Evolutionary conservation across 2,329 filamentous ascomycete genomes (phyloP).

Genomic region (Aspergillus aculeatus): DNA sequence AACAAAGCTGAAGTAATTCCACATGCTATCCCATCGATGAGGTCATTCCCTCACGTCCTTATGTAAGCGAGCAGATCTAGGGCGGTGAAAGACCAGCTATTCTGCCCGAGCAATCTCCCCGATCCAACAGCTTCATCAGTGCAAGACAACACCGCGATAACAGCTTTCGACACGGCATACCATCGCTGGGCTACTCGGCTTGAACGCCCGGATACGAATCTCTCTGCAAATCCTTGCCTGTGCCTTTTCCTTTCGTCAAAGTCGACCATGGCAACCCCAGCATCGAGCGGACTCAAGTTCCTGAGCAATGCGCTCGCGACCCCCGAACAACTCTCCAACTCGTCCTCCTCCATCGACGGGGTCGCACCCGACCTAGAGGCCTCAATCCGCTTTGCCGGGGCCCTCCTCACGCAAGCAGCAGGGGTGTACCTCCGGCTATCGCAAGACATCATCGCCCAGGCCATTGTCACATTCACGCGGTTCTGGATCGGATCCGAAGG

Average conservation of each 20-base stretch:
- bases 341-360: slow-evolving; percentile 46
- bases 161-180: not conserved
- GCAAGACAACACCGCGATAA: not conserved
- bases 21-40: not conserved
- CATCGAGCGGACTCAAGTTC: slow-evolving; percentile 30
- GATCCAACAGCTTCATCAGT: not conserved
- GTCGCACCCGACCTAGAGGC: slow-evolving; percentile 42
- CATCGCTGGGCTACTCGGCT: not conserved
- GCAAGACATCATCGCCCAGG: slow-evolving; percentile 81
- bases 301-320: slow-evolving; percentile 49
- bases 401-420: slow-evolving; percentile 48
- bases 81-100: not conserved
- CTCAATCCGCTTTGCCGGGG: slow-evolving; percentile 46
- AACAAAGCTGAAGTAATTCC: not conserved
- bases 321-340: slow-evolving; percentile 44
- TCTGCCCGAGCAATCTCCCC: not conserved
- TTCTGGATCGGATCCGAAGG: slow-evolving; percentile 66
- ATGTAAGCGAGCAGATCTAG: not conserved
- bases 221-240: not conserved
- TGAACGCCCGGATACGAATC: too few species aligned
- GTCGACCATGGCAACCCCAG: slow-evolving; percentile 25
- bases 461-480: slow-evolving; percentile 76
- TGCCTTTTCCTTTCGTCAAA: not conserved
- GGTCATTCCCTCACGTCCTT: not conserved
- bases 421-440: slow-evolving; percentile 75